Conservation (phyloP, 345 rosid species). For the Turnera subulata region DNA sequence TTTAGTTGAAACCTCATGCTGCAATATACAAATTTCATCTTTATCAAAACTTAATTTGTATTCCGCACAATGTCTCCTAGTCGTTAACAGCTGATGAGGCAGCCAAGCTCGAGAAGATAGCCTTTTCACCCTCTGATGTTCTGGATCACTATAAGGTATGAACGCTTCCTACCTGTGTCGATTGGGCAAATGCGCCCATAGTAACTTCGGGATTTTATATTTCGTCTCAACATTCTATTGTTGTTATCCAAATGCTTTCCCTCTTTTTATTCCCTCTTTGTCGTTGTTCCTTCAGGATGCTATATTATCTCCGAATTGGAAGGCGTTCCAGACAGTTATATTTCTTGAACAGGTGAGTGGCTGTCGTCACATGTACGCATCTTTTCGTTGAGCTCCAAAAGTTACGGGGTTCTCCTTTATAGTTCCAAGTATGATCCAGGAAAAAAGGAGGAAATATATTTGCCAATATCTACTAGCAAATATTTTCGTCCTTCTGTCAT, state of each 20-base stretch:
- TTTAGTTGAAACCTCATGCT: no score
- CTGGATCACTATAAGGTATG: slow-evolving; percentile 69
- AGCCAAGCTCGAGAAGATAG: slow-evolving; percentile 27
- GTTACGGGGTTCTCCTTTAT: background rate
- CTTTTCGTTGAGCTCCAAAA: background rate
- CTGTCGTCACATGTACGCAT: background rate
- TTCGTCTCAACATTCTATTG: slow-evolving; percentile 1
- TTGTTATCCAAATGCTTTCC: background rate
- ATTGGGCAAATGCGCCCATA: no score
- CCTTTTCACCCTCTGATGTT: slow-evolving; percentile 56
- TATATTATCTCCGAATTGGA: slow-evolving; percentile 68
- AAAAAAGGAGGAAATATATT: background rate
- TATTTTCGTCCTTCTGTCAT: no score
- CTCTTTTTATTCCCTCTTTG: background rate
- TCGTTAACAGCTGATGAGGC: slow-evolving; percentile 32
- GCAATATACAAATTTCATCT: no score
- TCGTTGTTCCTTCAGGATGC: slow-evolving; percentile 52
- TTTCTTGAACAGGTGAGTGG: slow-evolving; percentile 75
- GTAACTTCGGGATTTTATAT: background rate
- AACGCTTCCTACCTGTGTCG: slow-evolving; percentile 9
- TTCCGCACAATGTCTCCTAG: slow-evolving; percentile 22
- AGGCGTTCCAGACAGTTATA: slow-evolving; percentile 83
- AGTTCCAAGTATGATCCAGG: background rate
- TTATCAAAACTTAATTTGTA: slow-evolving; percentile 6
- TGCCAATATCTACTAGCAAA: no score